Percentiles rank a stretch among this genome's conserved stretches.
These are phyloP conservation scores for Phlyctochytrium planicorne DNA, from an alignment of 192 early-diverging fungal genomes.

Conservation along the genomic window DNA sequence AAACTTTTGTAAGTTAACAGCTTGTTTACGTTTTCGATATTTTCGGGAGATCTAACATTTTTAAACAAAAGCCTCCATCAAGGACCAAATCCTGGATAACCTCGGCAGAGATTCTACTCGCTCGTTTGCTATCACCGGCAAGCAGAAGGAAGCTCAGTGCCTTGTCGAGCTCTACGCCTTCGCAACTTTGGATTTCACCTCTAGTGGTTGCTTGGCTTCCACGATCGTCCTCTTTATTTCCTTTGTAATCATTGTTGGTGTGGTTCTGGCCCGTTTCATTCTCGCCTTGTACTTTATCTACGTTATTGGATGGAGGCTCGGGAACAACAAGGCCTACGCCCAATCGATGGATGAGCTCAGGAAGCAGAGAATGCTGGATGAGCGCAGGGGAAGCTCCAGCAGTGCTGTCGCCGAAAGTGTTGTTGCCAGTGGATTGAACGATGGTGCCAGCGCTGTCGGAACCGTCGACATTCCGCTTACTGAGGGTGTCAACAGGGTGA, in stretches of 20 bases:
- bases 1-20: too few species aligned
- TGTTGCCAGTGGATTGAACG: background rate
- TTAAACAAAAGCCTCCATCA: conserved; percentile 1
- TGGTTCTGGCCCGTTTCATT: conserved; percentile 43
- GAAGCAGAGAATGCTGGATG: conserved; percentile 7
- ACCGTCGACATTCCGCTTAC: conserved; percentile 59
- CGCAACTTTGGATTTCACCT: conserved; percentile 74
- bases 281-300: conserved; percentile 50
- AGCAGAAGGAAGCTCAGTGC: conserved; percentile 56
- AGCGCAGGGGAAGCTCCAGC: background rate
- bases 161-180: conserved; percentile 77
- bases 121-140: conserved; percentile 12
- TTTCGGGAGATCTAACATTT: background rate
- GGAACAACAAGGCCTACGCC: conserved; percentile 28
- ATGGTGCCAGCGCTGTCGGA: background rate
- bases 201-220: conserved; percentile 78
- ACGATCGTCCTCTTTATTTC: conserved; percentile 80
- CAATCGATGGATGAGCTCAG: conserved; percentile 27
- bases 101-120: conserved; percentile 50
- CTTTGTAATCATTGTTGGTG: conserved; percentile 49
- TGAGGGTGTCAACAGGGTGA: background rate
- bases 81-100: background rate
- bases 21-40: too few species aligned
- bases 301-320: conserved; percentile 40
- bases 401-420: conserved; percentile 35